Base-by-base conservation (phyloP, 352 stramenopile species). In the Globisporangium apiculatum region DNA sequence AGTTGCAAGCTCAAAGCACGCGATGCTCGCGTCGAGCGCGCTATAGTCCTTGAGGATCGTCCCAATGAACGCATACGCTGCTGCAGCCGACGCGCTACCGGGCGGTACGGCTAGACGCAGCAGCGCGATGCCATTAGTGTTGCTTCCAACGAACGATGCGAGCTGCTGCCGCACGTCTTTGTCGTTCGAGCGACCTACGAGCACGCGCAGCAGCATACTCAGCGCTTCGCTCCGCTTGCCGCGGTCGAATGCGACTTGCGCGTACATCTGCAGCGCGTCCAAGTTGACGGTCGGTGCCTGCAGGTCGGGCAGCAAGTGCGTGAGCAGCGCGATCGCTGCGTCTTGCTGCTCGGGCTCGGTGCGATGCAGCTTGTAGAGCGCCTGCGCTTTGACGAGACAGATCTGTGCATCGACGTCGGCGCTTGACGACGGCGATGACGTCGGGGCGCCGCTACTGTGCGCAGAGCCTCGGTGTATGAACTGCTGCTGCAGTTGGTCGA, bases 31-130 rank as follows among this genome's bases (percentile, higher is more conserved):
- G 9, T 86, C 69, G 15, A 91, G 40, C 8, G 66, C 80, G 0
- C 83, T 62, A 60, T 75, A 80, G 47, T 93, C 83, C 55, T 91
- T 93, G 7, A 89, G 46, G 58, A 93, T 80, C 0, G 80, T 89
- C 5, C 76, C 83, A 4, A 87, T 75, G 57, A 87, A 93, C 11
- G 80, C 83, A 47, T 90, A 91, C 14, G 75, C 79, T 4, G 76
- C 70, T 31, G 76, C 83, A 9, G 80, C 75, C 10, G 77, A 81
- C 11, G 67, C 57, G 12, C 62, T 71, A 9, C 53, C 64, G 4
- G 67, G 61, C 1, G 78, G 75, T 1, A 90, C 55, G 24, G 66
- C 61, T 15, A 57, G 53, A n/a, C 72, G 51, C 12, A 92, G 61
- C 7, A 75, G 43, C 36, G 81, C 55, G 54, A 89, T 79, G 3